Base-by-base conservation (phyloP, 1,284 basidiomycete genomes). In the Lignosus rhinocerotis region DNA sequence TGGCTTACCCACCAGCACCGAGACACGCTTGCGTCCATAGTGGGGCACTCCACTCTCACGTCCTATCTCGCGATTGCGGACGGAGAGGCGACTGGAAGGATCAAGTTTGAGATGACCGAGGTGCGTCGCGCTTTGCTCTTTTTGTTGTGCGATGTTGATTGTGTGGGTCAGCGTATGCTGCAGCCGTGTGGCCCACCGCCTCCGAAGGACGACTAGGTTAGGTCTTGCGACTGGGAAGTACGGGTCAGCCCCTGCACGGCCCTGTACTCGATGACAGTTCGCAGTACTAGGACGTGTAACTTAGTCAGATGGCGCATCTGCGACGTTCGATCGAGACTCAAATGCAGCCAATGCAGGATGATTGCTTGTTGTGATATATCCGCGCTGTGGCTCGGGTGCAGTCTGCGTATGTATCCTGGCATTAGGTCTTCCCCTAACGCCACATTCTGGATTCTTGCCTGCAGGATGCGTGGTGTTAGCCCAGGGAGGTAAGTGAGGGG, bases 171-270 rank as follows among this genome's bases (percentile, higher is more conserved):
- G 95, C 86, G 90, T 61, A 98, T 98, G 96, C 80, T 99, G 43
- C 96, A 98, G 72, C 96, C 96, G n/a, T 98, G 94, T 69, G 96
- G 96, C 0, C 94, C 94, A 42, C 96, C 96, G 21, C 96, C 96
- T 2, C 84, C 85, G 47, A 96, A 96, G 75, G 93, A 96, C 63
- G 95, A 98, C 45, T 72, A 49, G 48, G 51, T 43, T 72, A 49
- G 48, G 51, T 43, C 30, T 51, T 54, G 39, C 44, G 9, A 38
- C 45, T 12, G 16, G 32, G 14, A 11, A 3, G 5, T 8, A 16
- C 19, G 16, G 21, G 30, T 30, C 51, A 44, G 12, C 32, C 25
- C 17, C 19, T 41, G 49, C 42, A 39, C 33, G 43, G 52, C 43
- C 19, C 12, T 33, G n/a, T 19, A 16, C 36, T 25, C 9, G 17